A percentile compares a stretch with the other conserved stretches of the same genome.
Conservation (phyloP, 441 rosid species). For the Hura crepitans region DNA sequence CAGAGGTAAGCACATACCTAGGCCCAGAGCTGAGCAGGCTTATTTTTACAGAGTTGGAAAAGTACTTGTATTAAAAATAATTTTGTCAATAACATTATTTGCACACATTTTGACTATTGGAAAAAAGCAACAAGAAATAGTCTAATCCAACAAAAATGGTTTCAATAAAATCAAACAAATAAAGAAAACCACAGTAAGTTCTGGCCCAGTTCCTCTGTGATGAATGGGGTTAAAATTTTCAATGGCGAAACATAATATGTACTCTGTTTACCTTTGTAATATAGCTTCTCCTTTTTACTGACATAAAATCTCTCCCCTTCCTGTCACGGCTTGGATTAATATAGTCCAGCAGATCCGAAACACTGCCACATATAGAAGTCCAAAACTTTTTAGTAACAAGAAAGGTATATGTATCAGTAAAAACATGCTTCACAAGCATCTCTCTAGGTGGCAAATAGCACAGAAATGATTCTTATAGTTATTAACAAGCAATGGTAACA, state of each 20-base stretch:
- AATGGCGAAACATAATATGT: not conserved
- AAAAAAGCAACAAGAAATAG: not conserved
- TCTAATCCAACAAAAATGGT: not conserved
- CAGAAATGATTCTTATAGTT: slow-evolving; percentile 7
- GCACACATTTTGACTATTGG: not conserved
- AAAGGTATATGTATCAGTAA: slow-evolving; percentile 15
- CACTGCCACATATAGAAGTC: slow-evolving; percentile 40
- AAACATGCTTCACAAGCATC: slow-evolving; percentile 14
- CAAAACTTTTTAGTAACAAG: slow-evolving; percentile 29
- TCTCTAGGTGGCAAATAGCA: not conserved
- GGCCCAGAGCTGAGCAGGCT: not conserved
- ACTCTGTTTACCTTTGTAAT: slow-evolving; percentile 45
- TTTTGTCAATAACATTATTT: not conserved
- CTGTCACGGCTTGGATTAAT: slow-evolving; percentile 51
- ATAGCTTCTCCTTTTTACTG: slow-evolving; percentile 42
- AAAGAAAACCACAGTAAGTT: not conserved
- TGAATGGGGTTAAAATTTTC: not conserved
- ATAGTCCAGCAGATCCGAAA: slow-evolving; percentile 64
- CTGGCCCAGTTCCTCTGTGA: not conserved
- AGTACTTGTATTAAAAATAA: not conserved
- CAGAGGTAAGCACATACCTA: not conserved
- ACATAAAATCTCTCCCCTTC: slow-evolving; percentile 38
- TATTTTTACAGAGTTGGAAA: not conserved
- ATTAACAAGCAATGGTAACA: not conserved
- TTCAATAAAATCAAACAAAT: not conserved